Percentiles rank a stretch among this genome's conserved stretches.
Conservation (phyloP, 306 rosid genomes). For the Cucumis melo region DNA sequence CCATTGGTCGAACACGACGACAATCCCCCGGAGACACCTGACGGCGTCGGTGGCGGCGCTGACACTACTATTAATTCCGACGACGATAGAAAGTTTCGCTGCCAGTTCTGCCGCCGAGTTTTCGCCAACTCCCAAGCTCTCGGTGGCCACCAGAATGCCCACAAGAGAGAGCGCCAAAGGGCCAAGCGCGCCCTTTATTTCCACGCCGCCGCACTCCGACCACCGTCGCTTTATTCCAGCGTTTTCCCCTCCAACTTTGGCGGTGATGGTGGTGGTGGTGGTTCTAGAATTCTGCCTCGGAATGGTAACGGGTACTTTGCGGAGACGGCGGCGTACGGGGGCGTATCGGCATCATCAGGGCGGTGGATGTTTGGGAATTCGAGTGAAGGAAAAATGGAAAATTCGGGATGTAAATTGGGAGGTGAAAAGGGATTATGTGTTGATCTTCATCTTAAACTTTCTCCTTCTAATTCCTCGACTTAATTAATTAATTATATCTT, state of each 20-base stretch:
- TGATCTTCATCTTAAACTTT: slow-evolving; percentile 51
- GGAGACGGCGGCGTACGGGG: neutral
- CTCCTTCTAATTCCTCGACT: slow-evolving; percentile 13
- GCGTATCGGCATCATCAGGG: neutral
- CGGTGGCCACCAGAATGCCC: slow-evolving; percentile 78
- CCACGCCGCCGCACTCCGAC: slow-evolving; percentile 11
- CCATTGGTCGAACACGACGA: slow-evolving; percentile 27
- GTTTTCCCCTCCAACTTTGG: neutral
- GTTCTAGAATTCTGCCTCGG: neutral
- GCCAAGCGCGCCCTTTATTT: slow-evolving; percentile 30
- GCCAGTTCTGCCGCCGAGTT: slow-evolving; percentile 46
- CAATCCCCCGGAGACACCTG: slow-evolving; percentile 4
- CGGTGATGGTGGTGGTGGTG: neutral
- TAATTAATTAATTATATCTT: neutral
- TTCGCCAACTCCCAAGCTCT: slow-evolving; percentile 54
- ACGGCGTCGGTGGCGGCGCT: neutral
- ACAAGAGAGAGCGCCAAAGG: slow-evolving; percentile 62
- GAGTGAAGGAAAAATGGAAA: neutral
- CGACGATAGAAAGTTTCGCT: slow-evolving; percentile 35
- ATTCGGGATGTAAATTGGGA: neutral
- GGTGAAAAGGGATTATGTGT: slow-evolving; percentile 14
- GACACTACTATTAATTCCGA: neutral
- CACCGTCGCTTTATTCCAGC: neutral
- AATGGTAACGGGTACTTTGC: neutral
- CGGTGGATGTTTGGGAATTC: slow-evolving; percentile 1